A percentile compares a stretch with the other conserved stretches of the same genome.
Evolutionary conservation across 176 grass and related monocot species (phyloP).

Genomic region (Ananas comosus): DNA sequence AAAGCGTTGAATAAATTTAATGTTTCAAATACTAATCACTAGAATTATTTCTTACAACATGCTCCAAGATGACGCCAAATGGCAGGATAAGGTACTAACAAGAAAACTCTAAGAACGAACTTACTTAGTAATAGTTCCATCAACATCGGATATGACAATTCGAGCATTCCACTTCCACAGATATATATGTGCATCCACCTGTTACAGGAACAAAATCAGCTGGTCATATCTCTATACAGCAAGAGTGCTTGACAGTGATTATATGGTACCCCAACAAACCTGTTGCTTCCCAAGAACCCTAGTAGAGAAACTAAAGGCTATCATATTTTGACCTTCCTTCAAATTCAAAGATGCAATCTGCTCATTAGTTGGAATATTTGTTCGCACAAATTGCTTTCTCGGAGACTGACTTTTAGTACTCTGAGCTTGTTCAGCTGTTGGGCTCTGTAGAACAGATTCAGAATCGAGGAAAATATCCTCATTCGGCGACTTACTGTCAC

Average conservation of each 20-base stretch:
- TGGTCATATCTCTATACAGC: conserved; percentile 8
- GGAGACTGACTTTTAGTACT: conserved; percentile 54
- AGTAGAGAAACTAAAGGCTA: conserved; percentile 85
- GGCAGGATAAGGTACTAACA: conserved; percentile 7
- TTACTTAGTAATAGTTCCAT: conserved; percentile 99
- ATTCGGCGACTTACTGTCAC: conserved; percentile 56
- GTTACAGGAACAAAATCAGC: conserved; percentile 31
- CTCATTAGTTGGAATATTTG: conserved; percentile 94
- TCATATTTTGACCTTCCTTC: conserved; percentile 87
- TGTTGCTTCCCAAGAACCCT: conserved; percentile 94
- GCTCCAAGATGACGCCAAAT: neutral
- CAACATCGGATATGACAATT: conserved; percentile 99
- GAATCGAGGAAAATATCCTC: conserved; percentile 95
- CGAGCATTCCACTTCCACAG: conserved; percentile 97
- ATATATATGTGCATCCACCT: conserved; percentile 99
- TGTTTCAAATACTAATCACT: too few species aligned
- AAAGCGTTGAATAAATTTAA: too few species aligned
- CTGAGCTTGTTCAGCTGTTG: conserved; percentile 58
- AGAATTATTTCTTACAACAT: neutral
- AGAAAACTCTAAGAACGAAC: conserved; percentile 3
- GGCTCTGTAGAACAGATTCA: conserved; percentile 63
- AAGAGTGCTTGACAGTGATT: conserved; percentile 20
- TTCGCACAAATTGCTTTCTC: conserved; percentile 78
- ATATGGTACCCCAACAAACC: conserved; percentile 35
- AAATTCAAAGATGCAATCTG: conserved; percentile 89